A percentile compares a stretch with the other conserved stretches of the same genome.
phyloP scores from a whole-genome alignment of 2,329 filamentous ascomycete genomes.

The Daldinia eschscholtzii region DNA sequence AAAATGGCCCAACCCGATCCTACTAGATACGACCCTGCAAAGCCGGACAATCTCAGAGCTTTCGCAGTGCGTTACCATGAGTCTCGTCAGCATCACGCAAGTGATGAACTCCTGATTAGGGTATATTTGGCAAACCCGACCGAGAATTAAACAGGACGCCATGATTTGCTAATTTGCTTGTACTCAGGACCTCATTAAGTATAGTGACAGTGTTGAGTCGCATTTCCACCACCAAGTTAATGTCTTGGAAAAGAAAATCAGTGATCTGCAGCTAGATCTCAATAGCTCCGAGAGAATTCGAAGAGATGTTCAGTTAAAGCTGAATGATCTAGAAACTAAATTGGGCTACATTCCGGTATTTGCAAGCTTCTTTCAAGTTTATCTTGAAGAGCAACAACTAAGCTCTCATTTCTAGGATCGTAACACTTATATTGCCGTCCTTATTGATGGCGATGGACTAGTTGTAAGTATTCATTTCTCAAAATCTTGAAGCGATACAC shows the following conservation, averaged over 20 bases:
- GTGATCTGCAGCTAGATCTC: slow-evolving; percentile 63
- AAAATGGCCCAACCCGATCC: neutral
- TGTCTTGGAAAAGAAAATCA: slow-evolving; percentile 57
- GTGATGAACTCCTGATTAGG: neutral
- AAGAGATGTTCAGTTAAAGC: slow-evolving; percentile 63
- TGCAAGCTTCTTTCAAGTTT: slow-evolving; percentile 20
- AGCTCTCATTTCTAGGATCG: slow-evolving; percentile 56
- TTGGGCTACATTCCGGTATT: slow-evolving; percentile 57
- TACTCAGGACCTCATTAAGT: slow-evolving; percentile 62
- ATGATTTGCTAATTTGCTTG: slow-evolving; percentile 18
- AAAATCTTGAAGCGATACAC: slow-evolving; percentile 32
- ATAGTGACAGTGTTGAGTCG: slow-evolving; percentile 60
- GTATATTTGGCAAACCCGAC: neutral
- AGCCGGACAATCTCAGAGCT: neutral
- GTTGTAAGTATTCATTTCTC: slow-evolving; percentile 59
- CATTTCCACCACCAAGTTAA: slow-evolving; percentile 60
- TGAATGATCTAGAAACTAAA: slow-evolving; percentile 57
- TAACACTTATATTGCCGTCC: slow-evolving; percentile 70
- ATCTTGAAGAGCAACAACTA: slow-evolving; percentile 33
- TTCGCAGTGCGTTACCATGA: slow-evolving; percentile 2
- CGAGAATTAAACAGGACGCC: neutral
- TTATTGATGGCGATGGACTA: slow-evolving; percentile 74
- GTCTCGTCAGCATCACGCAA: neutral
- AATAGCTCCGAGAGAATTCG: slow-evolving; percentile 62
- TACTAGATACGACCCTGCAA: neutral